These are phyloP conservation scores for Hanseniaspora sp. DNA, from an alignment of 1,139 yeast species.

Conservation along the genomic window DNA sequence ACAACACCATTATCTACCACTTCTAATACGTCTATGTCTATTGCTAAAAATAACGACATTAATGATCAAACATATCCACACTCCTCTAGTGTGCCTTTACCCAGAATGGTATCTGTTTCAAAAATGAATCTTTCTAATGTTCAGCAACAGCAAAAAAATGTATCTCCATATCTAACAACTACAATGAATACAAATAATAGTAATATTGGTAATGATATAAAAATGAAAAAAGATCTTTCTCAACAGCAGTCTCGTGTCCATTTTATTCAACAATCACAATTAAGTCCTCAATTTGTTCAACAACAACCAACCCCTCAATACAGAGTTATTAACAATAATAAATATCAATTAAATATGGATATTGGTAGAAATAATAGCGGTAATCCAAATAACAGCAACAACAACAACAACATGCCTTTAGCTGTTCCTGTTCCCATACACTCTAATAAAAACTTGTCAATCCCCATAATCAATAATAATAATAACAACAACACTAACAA, in stretches of 20 bases:
- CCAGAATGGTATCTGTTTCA: neutral
- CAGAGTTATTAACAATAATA: neutral
- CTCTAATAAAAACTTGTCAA: neutral
- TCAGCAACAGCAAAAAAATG: neutral
- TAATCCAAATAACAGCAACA: neutral
- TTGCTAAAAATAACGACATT: too few relatives aligned
- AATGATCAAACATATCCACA: neutral
- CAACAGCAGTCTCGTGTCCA: neutral
- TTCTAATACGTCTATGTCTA: too few relatives aligned
- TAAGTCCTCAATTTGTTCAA: neutral
- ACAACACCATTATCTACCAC: too few relatives aligned
- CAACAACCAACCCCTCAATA: neutral
- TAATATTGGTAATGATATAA: too few relatives aligned
- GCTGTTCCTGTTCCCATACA: neutral
- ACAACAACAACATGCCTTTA: too few relatives aligned
- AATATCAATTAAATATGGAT: neutral
- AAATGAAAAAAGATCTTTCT: neutral
- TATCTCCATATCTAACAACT: neutral
- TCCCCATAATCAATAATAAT: neutral
- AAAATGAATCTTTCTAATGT: neutral
- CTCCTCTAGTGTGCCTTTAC: neutral
- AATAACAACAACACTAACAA: neutral
- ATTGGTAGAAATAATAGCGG: neutral
- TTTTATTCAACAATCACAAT: neutral
- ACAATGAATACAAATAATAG: too few relatives aligned